phyloP scores from a whole-genome alignment of 352 stramenopile genomes.

The Globisporangium apiculatum region DNA sequence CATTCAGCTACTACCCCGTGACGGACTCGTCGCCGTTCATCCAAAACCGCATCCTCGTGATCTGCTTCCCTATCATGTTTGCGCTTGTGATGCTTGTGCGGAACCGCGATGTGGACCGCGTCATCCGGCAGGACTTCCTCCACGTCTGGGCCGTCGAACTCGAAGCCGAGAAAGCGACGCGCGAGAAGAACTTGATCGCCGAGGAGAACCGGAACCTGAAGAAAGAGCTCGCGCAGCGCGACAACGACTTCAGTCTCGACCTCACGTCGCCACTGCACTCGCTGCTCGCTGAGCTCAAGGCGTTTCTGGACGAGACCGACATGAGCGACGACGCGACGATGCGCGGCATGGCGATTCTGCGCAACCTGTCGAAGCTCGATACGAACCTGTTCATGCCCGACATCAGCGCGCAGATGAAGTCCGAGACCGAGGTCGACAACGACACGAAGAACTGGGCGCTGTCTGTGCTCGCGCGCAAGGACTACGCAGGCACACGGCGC shows the following conservation, averaged over 20 bases:
- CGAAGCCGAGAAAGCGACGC: slow-evolving; percentile 62
- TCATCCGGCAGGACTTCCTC: slow-evolving; percentile 75
- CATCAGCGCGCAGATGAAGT: slow-evolving; percentile 78
- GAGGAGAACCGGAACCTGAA: slow-evolving; percentile 83
- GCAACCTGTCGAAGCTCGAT: slow-evolving; percentile 64
- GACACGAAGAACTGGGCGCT: slow-evolving; percentile 82
- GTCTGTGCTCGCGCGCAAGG: slow-evolving; percentile 65
- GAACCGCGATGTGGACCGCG: slow-evolving; percentile 68
- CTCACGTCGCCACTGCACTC: slow-evolving; percentile 68
- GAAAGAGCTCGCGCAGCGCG: slow-evolving; percentile 65
- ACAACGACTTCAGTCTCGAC: slow-evolving; percentile 65
- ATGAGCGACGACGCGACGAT: slow-evolving; percentile 53
- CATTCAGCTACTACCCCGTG: slow-evolving; percentile 54
- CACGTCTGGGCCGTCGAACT: slow-evolving; percentile 75
- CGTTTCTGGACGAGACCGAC: slow-evolving; percentile 61
- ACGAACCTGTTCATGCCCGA: slow-evolving; percentile 85
- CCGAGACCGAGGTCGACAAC: slow-evolving; percentile 67
- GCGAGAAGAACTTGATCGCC: slow-evolving; percentile 76
- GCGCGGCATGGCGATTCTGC: slow-evolving; percentile 54
- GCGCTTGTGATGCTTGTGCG: slow-evolving; percentile 63
- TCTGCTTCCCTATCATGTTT: slow-evolving; percentile 69
- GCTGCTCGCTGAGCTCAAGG: slow-evolving; percentile 70
- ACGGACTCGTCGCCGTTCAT: slow-evolving; percentile 59
- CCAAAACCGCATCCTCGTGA: slow-evolving; percentile 56
- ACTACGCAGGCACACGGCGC: slow-evolving; percentile 53